A percentile compares a stretch with the other conserved stretches of the same genome.
These are phyloP conservation scores for Colletotrichum tropicicola DNA, from an alignment of 2,329 filamentous ascomycete species.

Conservation along the genomic window DNA sequence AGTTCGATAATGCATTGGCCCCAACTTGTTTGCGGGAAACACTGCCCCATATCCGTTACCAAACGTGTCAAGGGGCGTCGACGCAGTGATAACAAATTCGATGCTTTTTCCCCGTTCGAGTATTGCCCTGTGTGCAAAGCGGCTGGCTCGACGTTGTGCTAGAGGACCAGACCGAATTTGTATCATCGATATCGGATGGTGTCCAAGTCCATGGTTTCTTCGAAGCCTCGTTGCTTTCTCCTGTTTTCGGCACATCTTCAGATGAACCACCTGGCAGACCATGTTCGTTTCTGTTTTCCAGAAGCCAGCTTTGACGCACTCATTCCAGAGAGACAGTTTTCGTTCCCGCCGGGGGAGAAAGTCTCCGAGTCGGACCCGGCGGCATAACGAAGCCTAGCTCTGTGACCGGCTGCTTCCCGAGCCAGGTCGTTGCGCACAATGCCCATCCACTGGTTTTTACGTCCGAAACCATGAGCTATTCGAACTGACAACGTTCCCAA, in stretches of 20 bases:
- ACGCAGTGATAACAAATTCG: slow-evolving; percentile 24
- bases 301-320: background rate
- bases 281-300: slow-evolving; percentile 8
- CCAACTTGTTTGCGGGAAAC: slow-evolving; percentile 1
- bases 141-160: background rate
- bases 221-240: slow-evolving; percentile 27
- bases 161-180: slow-evolving; percentile 13
- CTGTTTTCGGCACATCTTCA: slow-evolving; percentile 18
- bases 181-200: slow-evolving; percentile 22
- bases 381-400: slow-evolving; percentile 14
- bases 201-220: slow-evolving; percentile 7
- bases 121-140: slow-evolving; percentile 19
- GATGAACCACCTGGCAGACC: slow-evolving; percentile 4
- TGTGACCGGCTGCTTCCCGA: slow-evolving; percentile 16
- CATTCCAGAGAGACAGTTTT: background rate
- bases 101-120: slow-evolving; percentile 25
- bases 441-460: background rate
- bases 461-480: slow-evolving; percentile 1
- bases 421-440: slow-evolving; percentile 21
- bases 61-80: slow-evolving; percentile 4
- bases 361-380: slow-evolving; percentile 5
- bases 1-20: slow-evolving; percentile 5
- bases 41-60: background rate
- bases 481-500: background rate
- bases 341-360: background rate